Conservation (phyloP, 441 rosid genomes). For the Pelargonium myrrhifolium region DNA sequence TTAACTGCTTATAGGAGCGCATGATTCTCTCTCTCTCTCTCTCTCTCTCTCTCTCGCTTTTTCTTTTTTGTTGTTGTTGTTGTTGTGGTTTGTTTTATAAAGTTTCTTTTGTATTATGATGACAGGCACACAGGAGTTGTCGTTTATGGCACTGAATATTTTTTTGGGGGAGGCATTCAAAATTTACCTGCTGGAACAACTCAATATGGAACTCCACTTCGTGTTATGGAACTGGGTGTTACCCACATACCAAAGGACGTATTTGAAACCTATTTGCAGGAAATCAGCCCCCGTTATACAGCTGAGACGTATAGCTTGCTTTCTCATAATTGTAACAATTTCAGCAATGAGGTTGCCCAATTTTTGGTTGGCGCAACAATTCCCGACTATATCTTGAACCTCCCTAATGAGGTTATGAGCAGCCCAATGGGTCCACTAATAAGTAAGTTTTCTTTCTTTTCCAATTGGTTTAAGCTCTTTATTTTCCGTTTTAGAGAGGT, state of each 20-base stretch:
- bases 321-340: slow-evolving; percentile 88
- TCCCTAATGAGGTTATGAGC: slow-evolving; percentile 77
- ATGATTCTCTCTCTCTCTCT: background rate
- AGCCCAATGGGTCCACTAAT: slow-evolving; percentile 92
- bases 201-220: slow-evolving; percentile 70
- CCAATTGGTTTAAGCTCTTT: background rate
- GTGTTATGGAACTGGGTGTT: slow-evolving; percentile 63
- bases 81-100: background rate
- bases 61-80: too few relatives aligned
- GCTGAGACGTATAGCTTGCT: slow-evolving; percentile 75
- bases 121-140: slow-evolving; percentile 88
- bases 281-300: slow-evolving; percentile 78
- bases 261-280: slow-evolving; percentile 74
- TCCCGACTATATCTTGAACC: slow-evolving; percentile 78
- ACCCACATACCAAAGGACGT: slow-evolving; percentile 79
- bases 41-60: too few relatives aligned
- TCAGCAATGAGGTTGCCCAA: slow-evolving; percentile 81
- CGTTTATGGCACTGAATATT: slow-evolving; percentile 75
- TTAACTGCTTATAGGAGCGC: background rate
- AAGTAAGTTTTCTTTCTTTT: slow-evolving; percentile 40
- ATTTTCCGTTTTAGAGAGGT: background rate
- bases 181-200: slow-evolving; percentile 53
- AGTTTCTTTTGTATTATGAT: slow-evolving; percentile 9
- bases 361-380: slow-evolving; percentile 72
- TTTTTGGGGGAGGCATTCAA: slow-evolving; percentile 86